These are phyloP conservation scores for Fusarium sp. DNA, from an alignment of 2,329 filamentous ascomycete species.

Conservation along the genomic window DNA sequence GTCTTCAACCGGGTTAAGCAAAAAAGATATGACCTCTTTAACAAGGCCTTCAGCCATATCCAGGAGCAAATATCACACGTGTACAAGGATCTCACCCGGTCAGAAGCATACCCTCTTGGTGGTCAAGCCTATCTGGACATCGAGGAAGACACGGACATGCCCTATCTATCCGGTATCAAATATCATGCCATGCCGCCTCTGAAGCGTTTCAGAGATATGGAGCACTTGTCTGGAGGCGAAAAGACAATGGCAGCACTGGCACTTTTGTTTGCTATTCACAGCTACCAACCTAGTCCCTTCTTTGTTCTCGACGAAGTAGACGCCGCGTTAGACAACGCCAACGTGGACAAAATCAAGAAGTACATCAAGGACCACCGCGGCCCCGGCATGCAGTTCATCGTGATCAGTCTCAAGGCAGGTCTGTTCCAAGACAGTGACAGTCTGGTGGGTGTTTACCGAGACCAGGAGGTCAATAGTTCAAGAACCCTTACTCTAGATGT, in stretches of 20 bases:
- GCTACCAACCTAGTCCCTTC: slow-evolving; percentile 94
- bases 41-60: slow-evolving; percentile 94
- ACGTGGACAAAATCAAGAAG: slow-evolving; percentile 94
- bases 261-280: slow-evolving; percentile 96
- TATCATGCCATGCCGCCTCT: slow-evolving; percentile 99
- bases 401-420: slow-evolving; percentile 95
- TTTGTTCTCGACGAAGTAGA: slow-evolving; percentile 99
- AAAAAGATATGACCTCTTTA: slow-evolving; percentile 89
- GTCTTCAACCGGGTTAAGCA: slow-evolving; percentile 85
- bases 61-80: slow-evolving; percentile 93
- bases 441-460: slow-evolving; percentile 92
- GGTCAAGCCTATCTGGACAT: slow-evolving; percentile 90
- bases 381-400: slow-evolving; percentile 98
- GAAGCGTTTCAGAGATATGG: slow-evolving; percentile 99
- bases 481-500: slow-evolving; percentile 94
- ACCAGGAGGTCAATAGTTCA: slow-evolving; percentile 92
- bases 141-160: slow-evolving; percentile 92
- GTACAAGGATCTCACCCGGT: slow-evolving; percentile 94
- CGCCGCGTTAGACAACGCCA: slow-evolving; percentile 96
- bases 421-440: slow-evolving; percentile 97
- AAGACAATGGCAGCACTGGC: slow-evolving; percentile 99
- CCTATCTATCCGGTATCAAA: slow-evolving; percentile 94
- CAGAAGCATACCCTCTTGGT: slow-evolving; percentile 90
- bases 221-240: slow-evolving; percentile 95
- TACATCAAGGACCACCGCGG: slow-evolving; percentile 95